Evolutionary conservation across 305 asterid species (phyloP).

Genomic region (Solanum hybrid): DNA sequence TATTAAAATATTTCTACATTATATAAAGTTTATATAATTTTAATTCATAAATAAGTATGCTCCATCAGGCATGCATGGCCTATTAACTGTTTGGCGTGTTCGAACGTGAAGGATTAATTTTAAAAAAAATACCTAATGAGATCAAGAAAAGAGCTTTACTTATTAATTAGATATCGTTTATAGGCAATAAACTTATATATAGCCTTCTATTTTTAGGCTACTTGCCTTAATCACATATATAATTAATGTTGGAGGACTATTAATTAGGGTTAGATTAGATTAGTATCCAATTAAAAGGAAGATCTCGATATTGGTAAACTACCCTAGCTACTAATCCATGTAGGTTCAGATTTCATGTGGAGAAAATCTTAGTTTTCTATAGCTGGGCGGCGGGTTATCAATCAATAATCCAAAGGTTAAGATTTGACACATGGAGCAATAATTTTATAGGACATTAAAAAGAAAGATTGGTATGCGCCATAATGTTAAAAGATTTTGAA

Average conservation of each 20-base stretch:
- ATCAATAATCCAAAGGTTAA: neutral
- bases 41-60: neutral
- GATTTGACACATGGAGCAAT: neutral
- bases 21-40: neutral
- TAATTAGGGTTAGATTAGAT: neutral
- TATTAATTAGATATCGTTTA: neutral
- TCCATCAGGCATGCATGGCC: neutral
- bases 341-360: neutral
- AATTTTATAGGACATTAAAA: neutral
- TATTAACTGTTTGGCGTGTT: neutral
- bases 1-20: neutral
- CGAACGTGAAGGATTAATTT: neutral
- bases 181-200: neutral
- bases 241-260: neutral
- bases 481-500: neutral
- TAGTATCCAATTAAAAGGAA: neutral
- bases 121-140: neutral
- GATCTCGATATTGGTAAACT: neutral
- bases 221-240: neutral
- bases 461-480: neutral
- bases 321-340: neutral
- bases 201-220: slow-evolving; percentile 6
- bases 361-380: neutral
- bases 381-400: slow-evolving; percentile 3
- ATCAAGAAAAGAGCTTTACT: neutral